phyloP scores from a whole-genome alignment of 371 early-diverging fungal species.

The Syncephalastrum racemosum region DNA sequence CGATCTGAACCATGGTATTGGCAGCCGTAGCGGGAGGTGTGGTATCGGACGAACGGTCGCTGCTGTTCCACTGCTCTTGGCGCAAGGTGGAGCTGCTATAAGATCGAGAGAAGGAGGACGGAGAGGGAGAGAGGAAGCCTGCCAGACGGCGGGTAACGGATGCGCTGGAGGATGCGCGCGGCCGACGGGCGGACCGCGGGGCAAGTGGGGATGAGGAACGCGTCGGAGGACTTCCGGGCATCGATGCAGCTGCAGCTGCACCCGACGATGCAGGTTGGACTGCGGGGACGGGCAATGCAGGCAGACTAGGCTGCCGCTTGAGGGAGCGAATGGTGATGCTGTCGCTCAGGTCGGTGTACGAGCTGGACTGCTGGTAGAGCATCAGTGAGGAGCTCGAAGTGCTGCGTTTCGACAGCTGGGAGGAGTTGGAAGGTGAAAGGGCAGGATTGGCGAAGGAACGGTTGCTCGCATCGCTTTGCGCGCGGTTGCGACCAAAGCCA shows the following conservation, averaged over 20 bases:
- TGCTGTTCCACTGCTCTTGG: conserved; percentile 5
- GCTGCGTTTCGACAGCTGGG: conserved; percentile 13
- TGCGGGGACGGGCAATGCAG: conserved; percentile 13
- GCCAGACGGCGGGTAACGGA: conserved; percentile 20
- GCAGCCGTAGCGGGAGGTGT: not conserved
- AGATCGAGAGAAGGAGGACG: conserved; percentile 12
- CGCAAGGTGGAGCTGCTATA: conserved; percentile 17
- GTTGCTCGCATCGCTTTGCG: conserved; percentile 14
- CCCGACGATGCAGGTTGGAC: too few relatives aligned
- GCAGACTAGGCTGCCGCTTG: conserved; percentile 18
- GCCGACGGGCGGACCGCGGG: conserved; percentile 12
- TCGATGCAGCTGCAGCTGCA: too few relatives aligned
- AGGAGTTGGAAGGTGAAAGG: conserved; percentile 17
- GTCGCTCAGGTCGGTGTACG: conserved; percentile 1
- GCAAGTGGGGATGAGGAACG: conserved; percentile 5
- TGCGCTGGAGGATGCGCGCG: conserved; percentile 21
- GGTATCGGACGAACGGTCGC: not conserved
- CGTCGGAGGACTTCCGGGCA: conserved; percentile 1
- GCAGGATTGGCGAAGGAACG: conserved; percentile 6
- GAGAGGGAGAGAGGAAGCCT: conserved; percentile 14
- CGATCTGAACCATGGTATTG: conserved; percentile 2
- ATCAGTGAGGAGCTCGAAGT: conserved; percentile 15
- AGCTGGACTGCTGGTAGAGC: not conserved
- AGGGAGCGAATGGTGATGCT: conserved; percentile 13
- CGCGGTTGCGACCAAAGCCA: conserved; percentile 10